Evolutionary conservation across 2,329 filamentous ascomycete genomes (phyloP).

Genomic region (Cladophialophora exuberans): DNA sequence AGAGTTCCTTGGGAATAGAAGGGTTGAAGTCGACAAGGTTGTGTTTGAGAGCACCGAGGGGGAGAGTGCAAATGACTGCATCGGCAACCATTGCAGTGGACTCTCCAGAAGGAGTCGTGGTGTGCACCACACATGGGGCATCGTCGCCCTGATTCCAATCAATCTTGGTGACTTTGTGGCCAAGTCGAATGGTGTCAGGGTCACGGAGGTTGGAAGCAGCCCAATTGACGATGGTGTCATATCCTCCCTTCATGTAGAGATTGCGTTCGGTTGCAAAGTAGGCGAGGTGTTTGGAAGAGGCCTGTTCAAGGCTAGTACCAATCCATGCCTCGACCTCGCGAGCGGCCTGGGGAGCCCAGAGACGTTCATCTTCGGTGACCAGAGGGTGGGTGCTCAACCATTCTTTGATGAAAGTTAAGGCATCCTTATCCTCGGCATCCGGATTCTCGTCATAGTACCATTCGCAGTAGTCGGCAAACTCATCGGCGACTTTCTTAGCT

Average conservation of each 20-base stretch:
- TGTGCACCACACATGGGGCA: conserved; percentile 28
- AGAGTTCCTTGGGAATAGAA: conserved; percentile 41
- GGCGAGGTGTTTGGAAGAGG: conserved; percentile 47
- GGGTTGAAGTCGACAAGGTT: conserved; percentile 46
- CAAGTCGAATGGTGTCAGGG: conserved; percentile 42
- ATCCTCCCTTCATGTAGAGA: conserved; percentile 52
- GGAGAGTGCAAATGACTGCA: conserved; percentile 45
- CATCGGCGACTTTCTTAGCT: conserved; percentile 51
- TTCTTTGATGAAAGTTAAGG: conserved; percentile 45
- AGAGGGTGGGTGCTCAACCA: conserved; percentile 47
- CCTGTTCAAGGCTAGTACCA: conserved; percentile 46
- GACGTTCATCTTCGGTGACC: conserved; percentile 46
- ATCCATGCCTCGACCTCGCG: conserved; percentile 51
- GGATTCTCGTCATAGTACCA: conserved; percentile 47
- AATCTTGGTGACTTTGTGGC: conserved; percentile 44
- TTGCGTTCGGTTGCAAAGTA: conserved; percentile 51
- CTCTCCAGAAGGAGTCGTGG: conserved; percentile 27
- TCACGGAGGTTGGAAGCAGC: conserved; percentile 43
- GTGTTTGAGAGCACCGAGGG: conserved; percentile 45
- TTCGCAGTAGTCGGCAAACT: conserved; percentile 48
- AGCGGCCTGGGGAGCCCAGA: conserved; percentile 49
- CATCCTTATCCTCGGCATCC: conserved; percentile 45
- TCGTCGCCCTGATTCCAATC: conserved; percentile 41
- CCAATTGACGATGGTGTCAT: conserved; percentile 49
- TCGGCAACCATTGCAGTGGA: conserved; percentile 37